phyloP scores from a whole-genome alignment of 306 rosid species.

The Lablab purpureus region DNA sequence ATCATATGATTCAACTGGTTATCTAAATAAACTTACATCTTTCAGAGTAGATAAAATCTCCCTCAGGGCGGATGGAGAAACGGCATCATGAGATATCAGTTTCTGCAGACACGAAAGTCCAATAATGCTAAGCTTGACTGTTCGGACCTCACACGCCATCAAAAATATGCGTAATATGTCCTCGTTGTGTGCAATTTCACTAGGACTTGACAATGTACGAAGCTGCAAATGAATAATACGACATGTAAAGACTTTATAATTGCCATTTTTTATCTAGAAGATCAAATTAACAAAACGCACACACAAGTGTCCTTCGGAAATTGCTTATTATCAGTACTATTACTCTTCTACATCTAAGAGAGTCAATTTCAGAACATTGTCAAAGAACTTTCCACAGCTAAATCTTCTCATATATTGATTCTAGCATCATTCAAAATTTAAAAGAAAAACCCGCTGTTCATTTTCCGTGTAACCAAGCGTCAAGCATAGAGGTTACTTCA shows the following conservation, averaged over 20 bases:
- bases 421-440: conserved; percentile 33
- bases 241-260: conserved; percentile 37
- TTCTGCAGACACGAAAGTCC: conserved; percentile 96
- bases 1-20: neutral
- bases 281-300: neutral
- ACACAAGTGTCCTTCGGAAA: conserved; percentile 8
- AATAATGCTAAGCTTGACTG: conserved; percentile 86
- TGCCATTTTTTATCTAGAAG: neutral
- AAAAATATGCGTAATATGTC: conserved; percentile 88
- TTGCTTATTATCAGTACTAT: neutral
- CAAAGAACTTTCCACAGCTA: neutral
- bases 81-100: conserved; percentile 92
- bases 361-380: conserved; percentile 10
- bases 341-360: conserved; percentile 28
- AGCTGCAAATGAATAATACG: conserved; percentile 71
- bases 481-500: conserved; percentile 18
- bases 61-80: conserved; percentile 76
- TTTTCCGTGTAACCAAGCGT: conserved; percentile 30
- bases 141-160: conserved; percentile 91
- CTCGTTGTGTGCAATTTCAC: conserved; percentile 90
- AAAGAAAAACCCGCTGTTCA: neutral
- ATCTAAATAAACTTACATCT: conserved; percentile 70
- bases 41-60: conserved; percentile 87
- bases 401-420: conserved; percentile 3
- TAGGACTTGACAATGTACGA: conserved; percentile 79